phyloP scores from a whole-genome alignment of 208 protist species.

The Acanthamoeba sp. region DNA sequence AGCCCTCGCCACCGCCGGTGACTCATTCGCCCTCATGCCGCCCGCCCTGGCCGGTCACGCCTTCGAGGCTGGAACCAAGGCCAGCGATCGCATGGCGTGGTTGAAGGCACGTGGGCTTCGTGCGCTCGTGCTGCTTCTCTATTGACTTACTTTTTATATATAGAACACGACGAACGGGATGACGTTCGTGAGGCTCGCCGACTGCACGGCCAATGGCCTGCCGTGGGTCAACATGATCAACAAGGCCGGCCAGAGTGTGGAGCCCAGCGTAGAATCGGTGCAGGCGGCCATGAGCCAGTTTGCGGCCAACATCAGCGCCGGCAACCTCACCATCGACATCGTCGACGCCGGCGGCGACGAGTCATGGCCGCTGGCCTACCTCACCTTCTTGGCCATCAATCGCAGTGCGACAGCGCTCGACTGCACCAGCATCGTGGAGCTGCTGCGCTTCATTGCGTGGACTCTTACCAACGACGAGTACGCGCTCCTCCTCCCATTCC shows the following conservation, averaged over 20 bases:
- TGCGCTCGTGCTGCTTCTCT: too few species aligned
- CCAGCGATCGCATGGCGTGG: background rate
- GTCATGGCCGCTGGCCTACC: conserved; percentile 20
- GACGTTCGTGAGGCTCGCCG: background rate
- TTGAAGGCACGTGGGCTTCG: background rate
- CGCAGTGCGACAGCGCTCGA: background rate
- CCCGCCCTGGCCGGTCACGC: background rate
- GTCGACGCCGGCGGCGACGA: background rate
- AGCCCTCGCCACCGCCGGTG: background rate
- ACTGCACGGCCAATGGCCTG: background rate
- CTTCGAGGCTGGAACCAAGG: background rate
- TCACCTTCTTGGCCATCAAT: background rate
- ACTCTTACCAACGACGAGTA: background rate
- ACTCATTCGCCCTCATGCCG: background rate
- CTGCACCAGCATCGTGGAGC: background rate
- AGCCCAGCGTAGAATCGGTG: background rate
- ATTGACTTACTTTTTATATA: too few species aligned
- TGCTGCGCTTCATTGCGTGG: background rate
- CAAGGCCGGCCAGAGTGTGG: background rate
- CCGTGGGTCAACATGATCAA: conserved; percentile 31
- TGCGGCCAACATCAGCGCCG: background rate
- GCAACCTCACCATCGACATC: conserved; percentile 30
- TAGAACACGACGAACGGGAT: background rate
- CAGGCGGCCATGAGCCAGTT: conserved; percentile 25
- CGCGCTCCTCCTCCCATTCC: background rate